Evolutionary conservation across 1,139 yeast species (phyloP), one percentile per base, ranked within the genome.

Genomic region (Sugiyamaella paludigena): DNA sequence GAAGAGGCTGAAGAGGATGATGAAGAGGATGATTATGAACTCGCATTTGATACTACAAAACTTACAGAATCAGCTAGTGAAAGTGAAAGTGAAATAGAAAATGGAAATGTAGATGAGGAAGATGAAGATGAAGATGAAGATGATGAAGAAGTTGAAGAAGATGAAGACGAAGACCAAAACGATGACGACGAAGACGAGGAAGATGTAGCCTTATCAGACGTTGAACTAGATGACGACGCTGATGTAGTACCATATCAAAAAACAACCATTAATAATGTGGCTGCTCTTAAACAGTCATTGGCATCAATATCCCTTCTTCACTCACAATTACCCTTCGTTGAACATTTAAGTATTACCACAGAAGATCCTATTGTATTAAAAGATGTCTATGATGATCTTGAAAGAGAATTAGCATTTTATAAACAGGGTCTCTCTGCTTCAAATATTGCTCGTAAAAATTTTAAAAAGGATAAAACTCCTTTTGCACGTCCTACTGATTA

Each of bases 301-400:
- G 54, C 61, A 19, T 46, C 64, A 13, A 64, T 73, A 43, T 59
- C 57, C 29, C 63, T 72, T 24, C 74, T 73, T 2, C 53, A 47
- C 30, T 62, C 67, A 12, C 82, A 75, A 57, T 80, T 81, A 60
- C 74, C 87, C 7, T 92, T 92, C 70, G 79, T 78, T 54, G 97
- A 92, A 71, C 95, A 88, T 67, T 89, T 88, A 70, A 70, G 88
- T 16, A 71, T 91, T 36, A 77, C 83, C 13, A 76, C 91, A 45
- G 74, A 75, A 11, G 79, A 74, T 28, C 76, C 77, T 44, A 77
- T 86, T 40, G 80, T 76, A 48, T 84, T 91, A 63, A 87, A 83
- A 66, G 98, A 94, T 66, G 86, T 91, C 54, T 87, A 89, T 62
- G 98, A 94, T 65, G 99, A 94, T 64, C 86, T 96, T 45, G 92